Percentiles rank a stretch among this genome's conserved stretches.
These are phyloP conservation scores for Cystofilobasidium macerans DNA, from an alignment of 768 basidiomycete genomes.

Conservation along the genomic window DNA sequence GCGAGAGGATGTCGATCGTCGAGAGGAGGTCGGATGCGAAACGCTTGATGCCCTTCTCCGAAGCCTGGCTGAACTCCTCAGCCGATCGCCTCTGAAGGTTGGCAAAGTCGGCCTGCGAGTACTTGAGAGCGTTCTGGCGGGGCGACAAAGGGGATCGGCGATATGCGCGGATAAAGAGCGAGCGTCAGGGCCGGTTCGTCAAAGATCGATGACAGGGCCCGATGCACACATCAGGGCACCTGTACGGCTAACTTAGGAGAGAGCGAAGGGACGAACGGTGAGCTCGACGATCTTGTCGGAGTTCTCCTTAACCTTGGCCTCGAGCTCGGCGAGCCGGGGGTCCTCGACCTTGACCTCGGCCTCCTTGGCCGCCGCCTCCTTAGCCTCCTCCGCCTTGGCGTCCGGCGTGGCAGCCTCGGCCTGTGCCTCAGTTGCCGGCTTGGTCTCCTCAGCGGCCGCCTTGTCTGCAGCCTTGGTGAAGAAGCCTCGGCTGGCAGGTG, in stretches of 20 bases:
- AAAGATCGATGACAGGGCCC: too few species aligned
- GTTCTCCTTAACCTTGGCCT: constrained; percentile 62
- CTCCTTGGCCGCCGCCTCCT: constrained; percentile 24
- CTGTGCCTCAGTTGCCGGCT: constrained; percentile 20
- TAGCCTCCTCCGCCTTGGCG: constrained; percentile 14
- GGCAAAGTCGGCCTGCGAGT: constrained; percentile 87
- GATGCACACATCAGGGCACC: too few species aligned
- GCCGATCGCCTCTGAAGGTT: constrained; percentile 87
- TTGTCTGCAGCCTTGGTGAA: too few species aligned
- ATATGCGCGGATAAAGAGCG: not conserved
- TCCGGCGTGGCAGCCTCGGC: constrained; percentile 6
- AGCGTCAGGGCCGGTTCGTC: not conserved
- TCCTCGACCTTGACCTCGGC: constrained; percentile 31
- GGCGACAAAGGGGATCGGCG: too few species aligned
- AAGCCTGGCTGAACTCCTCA: constrained; percentile 71
- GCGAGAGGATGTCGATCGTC: constrained; percentile 75
- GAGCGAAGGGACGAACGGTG: constrained; percentile 48
- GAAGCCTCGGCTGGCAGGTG: not conserved
- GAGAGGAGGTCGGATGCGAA: constrained; percentile 69
- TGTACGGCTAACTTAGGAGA: too few species aligned
- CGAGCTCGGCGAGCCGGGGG: constrained; percentile 47
- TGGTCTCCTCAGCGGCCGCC: not conserved
- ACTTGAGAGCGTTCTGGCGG: constrained; percentile 81
- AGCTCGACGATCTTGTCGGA: constrained; percentile 53
- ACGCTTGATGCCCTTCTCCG: constrained; percentile 81